These are phyloP conservation scores for Sechiopsis laciniata DNA, from an alignment of 306 rosid genomes.

Conservation along the genomic window DNA sequence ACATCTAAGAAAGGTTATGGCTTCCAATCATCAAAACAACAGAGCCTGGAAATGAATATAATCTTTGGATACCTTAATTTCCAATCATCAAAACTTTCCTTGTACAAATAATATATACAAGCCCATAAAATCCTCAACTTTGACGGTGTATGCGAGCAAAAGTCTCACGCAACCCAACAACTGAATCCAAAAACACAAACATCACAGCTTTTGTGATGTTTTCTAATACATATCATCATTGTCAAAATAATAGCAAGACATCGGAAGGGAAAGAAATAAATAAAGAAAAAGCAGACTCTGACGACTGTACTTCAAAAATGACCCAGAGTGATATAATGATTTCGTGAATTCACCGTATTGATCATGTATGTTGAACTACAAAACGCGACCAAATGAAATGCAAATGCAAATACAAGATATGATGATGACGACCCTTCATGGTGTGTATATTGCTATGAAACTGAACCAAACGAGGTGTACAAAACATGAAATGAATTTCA, in stretches of 20 bases:
- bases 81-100: conserved; percentile 18
- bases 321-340: conserved; percentile 26
- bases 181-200: conserved; percentile 17
- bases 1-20: too few relatives aligned
- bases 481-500: conserved; percentile 17
- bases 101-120: conserved; percentile 19
- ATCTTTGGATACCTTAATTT: conserved; percentile 1
- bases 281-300: not conserved
- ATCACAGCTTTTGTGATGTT: conserved; percentile 19
- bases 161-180: conserved; percentile 11
- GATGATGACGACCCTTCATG: conserved; percentile 32
- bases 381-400: conserved; percentile 35
- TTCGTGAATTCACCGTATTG: conserved; percentile 48
- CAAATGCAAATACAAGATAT: conserved; percentile 44
- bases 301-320: conserved; percentile 19
- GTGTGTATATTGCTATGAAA: conserved; percentile 24
- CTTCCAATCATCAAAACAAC: too few relatives aligned
- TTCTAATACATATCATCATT: conserved; percentile 8
- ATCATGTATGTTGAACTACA: conserved; percentile 32
- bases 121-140: conserved; percentile 8
- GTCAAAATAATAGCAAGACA: conserved; percentile 5
- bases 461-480: conserved; percentile 23
- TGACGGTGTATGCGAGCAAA: not conserved
- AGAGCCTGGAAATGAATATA: not conserved
- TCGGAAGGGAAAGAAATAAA: not conserved